Conservation (phyloP, 768 basidiomycete genomes). For the Dendrothele bispora region DNA sequence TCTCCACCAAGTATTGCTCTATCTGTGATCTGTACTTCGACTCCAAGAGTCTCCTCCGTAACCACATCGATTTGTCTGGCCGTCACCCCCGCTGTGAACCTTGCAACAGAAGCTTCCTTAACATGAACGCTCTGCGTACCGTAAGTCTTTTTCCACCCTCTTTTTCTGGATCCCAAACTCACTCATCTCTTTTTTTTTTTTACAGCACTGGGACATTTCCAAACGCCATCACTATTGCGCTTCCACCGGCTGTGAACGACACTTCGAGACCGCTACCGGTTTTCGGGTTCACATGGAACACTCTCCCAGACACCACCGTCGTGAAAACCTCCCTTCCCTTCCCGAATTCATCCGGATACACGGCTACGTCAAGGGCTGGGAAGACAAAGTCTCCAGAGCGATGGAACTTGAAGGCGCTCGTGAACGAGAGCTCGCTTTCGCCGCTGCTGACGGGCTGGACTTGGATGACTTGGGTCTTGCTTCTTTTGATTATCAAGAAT, state of each 20-base stretch:
- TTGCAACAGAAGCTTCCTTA: conserved; percentile 29
- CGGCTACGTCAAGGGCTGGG: conserved; percentile 26
- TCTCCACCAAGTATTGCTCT: conserved; percentile 35
- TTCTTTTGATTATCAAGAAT: too few relatives aligned
- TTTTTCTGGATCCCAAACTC: background rate
- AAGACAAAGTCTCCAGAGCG: conserved; percentile 23
- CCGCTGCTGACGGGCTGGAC: conserved; percentile 8
- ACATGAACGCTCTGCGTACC: conserved; percentile 28
- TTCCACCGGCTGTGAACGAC: conserved; percentile 25
- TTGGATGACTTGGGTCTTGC: too few relatives aligned
- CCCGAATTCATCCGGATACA: conserved; percentile 19
- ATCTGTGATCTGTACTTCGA: conserved; percentile 34
- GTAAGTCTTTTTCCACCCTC: conserved; percentile 17
- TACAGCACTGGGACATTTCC: conserved; percentile 32
- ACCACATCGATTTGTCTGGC: conserved; percentile 24
- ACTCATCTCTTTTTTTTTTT: background rate
- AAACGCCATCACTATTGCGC: conserved; percentile 29
- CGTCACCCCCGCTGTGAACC: conserved; percentile 30
- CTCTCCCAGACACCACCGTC: too few relatives aligned
- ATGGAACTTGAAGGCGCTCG: conserved; percentile 20
- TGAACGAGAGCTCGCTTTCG: conserved; percentile 15
- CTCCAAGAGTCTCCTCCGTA: conserved; percentile 21
- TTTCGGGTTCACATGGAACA: conserved; percentile 29
- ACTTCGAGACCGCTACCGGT: conserved; percentile 27
- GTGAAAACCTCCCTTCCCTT: background rate